A percentile compares a stretch with the other conserved stretches of the same genome.
Conservation (phyloP, 306 rosid genomes). For the Acacia crassicarpa region DNA sequence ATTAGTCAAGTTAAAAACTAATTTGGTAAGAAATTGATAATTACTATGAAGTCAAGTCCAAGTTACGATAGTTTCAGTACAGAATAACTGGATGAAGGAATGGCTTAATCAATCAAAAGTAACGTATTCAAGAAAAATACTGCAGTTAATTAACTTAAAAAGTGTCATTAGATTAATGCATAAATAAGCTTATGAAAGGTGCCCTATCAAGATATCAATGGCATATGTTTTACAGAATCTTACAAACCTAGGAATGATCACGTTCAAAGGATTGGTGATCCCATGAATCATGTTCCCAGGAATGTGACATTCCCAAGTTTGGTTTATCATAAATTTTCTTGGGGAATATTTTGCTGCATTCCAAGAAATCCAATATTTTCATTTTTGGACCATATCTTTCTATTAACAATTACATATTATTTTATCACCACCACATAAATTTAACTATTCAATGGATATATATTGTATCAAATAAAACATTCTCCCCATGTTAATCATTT, state of each 20-base stretch:
- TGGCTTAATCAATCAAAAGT: background rate
- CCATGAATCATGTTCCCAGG: background rate
- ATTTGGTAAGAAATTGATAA: background rate
- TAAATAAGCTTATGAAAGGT: background rate
- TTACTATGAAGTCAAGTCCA: conserved; percentile 11
- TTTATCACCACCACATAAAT: background rate
- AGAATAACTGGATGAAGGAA: background rate
- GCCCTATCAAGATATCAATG: conserved; percentile 14
- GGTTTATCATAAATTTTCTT: background rate
- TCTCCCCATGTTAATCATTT: background rate
- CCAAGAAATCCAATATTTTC: background rate
- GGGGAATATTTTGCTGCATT: background rate
- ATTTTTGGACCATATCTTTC: background rate
- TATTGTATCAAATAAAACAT: background rate
- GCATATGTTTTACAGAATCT: background rate
- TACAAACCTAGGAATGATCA: background rate
- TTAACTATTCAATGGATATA: background rate
- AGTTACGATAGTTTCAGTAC: background rate
- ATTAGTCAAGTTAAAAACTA: background rate
- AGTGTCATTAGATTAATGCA: background rate
- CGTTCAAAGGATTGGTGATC: background rate
- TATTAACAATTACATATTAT: background rate
- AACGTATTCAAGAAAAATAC: conserved; percentile 3
- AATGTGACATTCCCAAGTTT: background rate
- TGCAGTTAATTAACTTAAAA: background rate